These are phyloP conservation scores for Tetracentron sinense DNA, from an alignment of 164 flowering plant genomes.

Conservation along the genomic window DNA sequence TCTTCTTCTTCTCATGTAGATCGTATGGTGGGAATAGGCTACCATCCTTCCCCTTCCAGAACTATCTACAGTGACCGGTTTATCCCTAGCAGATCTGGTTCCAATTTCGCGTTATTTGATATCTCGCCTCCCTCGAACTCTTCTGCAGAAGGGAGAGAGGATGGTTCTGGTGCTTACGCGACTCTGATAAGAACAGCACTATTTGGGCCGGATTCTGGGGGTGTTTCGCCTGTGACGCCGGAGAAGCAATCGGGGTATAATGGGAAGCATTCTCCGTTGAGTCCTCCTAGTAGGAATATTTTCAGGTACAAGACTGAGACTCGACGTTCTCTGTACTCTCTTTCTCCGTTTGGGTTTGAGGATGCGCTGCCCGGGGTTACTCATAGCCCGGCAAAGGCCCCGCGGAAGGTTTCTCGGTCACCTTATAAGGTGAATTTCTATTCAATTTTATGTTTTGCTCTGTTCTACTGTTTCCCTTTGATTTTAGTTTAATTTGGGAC, in stretches of 20 bases:
- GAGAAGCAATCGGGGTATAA: conserved; percentile 32
- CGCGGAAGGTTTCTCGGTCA: conserved; percentile 75
- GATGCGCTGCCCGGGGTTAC: conserved; percentile 51
- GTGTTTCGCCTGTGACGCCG: conserved; percentile 51
- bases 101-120: conserved; percentile 77
- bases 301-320: conserved; percentile 88
- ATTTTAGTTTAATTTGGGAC: background rate
- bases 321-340: conserved; percentile 42
- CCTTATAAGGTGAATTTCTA: conserved; percentile 70
- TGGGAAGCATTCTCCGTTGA: conserved; percentile 14
- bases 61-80: conserved; percentile 83
- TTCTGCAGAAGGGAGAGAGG: conserved; percentile 39
- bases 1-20: conserved; percentile 27
- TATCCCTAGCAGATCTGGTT: conserved; percentile 79
- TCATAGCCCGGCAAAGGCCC: conserved; percentile 65
- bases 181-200: conserved; percentile 54
- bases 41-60: conserved; percentile 52
- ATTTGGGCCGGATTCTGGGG: conserved; percentile 57
- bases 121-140: conserved; percentile 32
- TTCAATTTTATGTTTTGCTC: conserved; percentile 2
- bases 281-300: conserved; percentile 55
- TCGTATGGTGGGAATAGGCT: conserved; percentile 32
- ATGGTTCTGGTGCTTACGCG: conserved; percentile 50
- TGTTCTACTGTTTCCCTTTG: background rate
- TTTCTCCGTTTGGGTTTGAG: conserved; percentile 67